Base-by-base conservation (phyloP, 345 rosid species). In the Draba incana region DNA sequence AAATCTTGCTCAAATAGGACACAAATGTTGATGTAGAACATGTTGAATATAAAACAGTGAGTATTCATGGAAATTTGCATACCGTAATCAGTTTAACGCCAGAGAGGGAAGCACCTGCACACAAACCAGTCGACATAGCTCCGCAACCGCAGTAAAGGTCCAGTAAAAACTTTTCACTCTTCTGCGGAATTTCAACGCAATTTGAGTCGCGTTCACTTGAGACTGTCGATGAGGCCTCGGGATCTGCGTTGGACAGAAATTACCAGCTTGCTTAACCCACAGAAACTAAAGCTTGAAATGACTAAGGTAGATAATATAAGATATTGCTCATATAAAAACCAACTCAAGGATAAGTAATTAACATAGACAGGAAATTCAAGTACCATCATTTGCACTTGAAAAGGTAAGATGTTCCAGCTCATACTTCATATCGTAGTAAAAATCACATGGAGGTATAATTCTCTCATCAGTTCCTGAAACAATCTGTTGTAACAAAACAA, bases 41-140 rank as follows among this genome's bases (percentile, higher is more conserved):
- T 3, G 50, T 50, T 50, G 10, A 10, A 52, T 4, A 53, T 9
- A 28, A 53, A 27, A 11, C 57, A 53, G 23, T 7, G 52, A n/a
- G 24, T 16, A 45, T 20, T 10, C 54, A 10, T 24, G 31, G 24
- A 49, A 11, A 49, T 1, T 2, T 11, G 27, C 16, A 4, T 35
- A 61, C 66, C 53, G 52, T 61, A 15, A 45, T 62, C 52, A 83
- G 25, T 48, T 79, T 79, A 6, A 71, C 37, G 30, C 83, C 75
- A 35, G 81, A 74, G 3, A 83, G n/a, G 25, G 78, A 47, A 23
- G 84, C 75, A 6, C 83, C 86, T 49, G 75, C 71, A 72, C 76
- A 76, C 4, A 83, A 46, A 4, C 86, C 80, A 47, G 86, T 79
- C 3, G 86, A 83, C 86, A 83, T 81, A 6, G 77, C 86, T 15